Conservation (phyloP, 345 rosid species). For the Rhizophora apiculata region DNA sequence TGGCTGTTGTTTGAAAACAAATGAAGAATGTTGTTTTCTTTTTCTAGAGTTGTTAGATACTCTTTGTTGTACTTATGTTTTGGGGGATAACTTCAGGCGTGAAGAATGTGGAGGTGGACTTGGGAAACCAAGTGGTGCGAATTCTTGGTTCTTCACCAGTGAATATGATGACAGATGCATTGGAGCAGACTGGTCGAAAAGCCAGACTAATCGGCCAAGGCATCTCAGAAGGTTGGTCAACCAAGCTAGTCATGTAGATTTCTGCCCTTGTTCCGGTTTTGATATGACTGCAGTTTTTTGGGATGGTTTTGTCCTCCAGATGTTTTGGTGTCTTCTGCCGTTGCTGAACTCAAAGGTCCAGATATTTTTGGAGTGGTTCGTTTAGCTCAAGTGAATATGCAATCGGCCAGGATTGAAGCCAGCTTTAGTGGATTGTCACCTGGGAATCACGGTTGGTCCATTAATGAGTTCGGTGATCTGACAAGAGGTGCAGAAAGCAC, state of each 20-base stretch:
- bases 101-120: conserved; percentile 81
- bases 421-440: conserved; percentile 74
- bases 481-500: conserved; percentile 89
- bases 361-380: conserved; percentile 81
- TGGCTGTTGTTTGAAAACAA: not conserved
- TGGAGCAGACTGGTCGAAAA: conserved; percentile 83
- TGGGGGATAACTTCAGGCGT: conserved; percentile 48
- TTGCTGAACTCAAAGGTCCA: conserved; percentile 93
- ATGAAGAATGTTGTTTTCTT: not conserved
- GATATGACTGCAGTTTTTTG: not conserved
- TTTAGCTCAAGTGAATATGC: conserved; percentile 88
- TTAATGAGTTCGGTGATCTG: conserved; percentile 91
- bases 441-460: conserved; percentile 82
- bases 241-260: not conserved
- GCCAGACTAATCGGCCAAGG: conserved; percentile 93
- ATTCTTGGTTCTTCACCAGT: conserved; percentile 79
- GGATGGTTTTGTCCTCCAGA: conserved; percentile 39
- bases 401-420: conserved; percentile 84
- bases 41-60: not conserved
- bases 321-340: conserved; percentile 84
- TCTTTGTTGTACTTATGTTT: conserved; percentile 10
- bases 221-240: conserved; percentile 71
- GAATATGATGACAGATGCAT: conserved; percentile 64
- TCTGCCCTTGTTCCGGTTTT: not conserved
- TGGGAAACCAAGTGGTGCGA: conserved; percentile 77